Evolutionary conservation across 257 asterid genomes (phyloP), one percentile per base, ranked within the genome.

Genomic region (Solanum paucissectum): DNA sequence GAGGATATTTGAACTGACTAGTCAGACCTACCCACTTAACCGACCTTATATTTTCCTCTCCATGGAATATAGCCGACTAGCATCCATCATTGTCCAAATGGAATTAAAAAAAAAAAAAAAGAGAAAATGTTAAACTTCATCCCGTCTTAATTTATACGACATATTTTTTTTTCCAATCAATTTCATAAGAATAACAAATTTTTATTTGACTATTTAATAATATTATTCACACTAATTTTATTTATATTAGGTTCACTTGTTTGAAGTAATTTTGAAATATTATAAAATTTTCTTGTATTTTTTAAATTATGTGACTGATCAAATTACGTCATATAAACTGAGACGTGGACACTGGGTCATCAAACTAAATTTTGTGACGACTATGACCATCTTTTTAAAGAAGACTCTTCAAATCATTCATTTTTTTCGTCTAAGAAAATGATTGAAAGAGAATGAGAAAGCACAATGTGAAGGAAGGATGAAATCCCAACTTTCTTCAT

Each of bases 1-100:
- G 64, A 83, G 87, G 66, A 49, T 37, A 32, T 55, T 60, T 29
- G 58, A 52, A 85, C 10, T 36, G 69, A 58, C 44, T 62, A 13
- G 77, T 83, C 88, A 85, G 74, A 87, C 89, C 88, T 89, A 88
- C 91, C 94, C 94, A 92, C 93, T 91, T 89, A 87, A 86, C 94
- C 91, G 91, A 49, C 93, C 92, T 81, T 44, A 42, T 16, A 25
- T 25, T 27, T 77, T 5, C 12, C 32, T 25, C 8, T 79, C 6
- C 13, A 81, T 37, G 33, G 12, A 37, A 23, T 75, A 23, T 38
- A 75, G 58, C 34, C 58, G 58, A 20, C 68, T 77, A 13, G 37
- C n/a, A 12, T 77, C 84, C 62, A 42, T 14, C 55, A 52, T 7
- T 5, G 8, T 38, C 55, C 23, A 38, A 23, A 75, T 42, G 62